These are phyloP conservation scores for Leptographium flavum DNA, from an alignment of 2,329 filamentous ascomycete genomes.

Conservation along the genomic window DNA sequence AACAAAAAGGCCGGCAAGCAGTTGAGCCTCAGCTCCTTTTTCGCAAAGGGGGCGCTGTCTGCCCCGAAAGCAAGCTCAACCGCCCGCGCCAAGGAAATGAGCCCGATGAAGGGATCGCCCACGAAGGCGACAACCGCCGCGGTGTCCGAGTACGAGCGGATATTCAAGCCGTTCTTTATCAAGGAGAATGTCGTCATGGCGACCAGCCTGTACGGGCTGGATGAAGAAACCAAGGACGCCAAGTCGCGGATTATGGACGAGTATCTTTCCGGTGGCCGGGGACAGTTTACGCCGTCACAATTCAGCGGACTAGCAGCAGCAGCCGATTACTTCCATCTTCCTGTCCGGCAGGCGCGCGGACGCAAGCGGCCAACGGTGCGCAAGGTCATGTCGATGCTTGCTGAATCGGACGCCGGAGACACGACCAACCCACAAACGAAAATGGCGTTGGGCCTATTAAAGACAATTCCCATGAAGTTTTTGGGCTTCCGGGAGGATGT, in stretches of 20 bases:
- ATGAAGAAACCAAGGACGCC: conserved; percentile 37
- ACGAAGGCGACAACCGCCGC: conserved; percentile 14
- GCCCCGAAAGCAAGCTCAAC: conserved; percentile 23
- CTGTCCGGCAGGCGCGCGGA: conserved; percentile 16
- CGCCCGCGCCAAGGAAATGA: neutral
- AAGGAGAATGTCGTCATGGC: conserved; percentile 63
- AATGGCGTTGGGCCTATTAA: conserved; percentile 26
- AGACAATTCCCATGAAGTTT: conserved; percentile 46
- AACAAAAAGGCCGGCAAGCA: conserved; percentile 36
- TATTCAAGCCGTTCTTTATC: conserved; percentile 71
- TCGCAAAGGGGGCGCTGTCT: conserved; percentile 19
- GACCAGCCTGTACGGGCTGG: conserved; percentile 39
- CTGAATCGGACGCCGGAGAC: conserved; percentile 21
- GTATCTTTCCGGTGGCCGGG: conserved; percentile 31
- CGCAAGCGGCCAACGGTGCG: conserved; percentile 32
- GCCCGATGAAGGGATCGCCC: conserved; percentile 14
- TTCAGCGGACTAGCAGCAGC: conserved; percentile 27
- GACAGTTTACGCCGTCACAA: conserved; percentile 23
- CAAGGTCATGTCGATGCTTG: conserved; percentile 37
- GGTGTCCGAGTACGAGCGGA: conserved; percentile 47
- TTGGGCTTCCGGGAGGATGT: conserved; percentile 51
- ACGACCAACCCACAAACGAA: conserved; percentile 24
- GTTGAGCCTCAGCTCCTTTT: conserved; percentile 32
- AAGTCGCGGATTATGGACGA: conserved; percentile 40
- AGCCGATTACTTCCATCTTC: conserved; percentile 30